Percentiles rank a stretch among this genome's conserved stretches.
Evolutionary conservation across 2,329 filamentous ascomycete genomes (phyloP).

Genomic region (Eutypella sp.): DNA sequence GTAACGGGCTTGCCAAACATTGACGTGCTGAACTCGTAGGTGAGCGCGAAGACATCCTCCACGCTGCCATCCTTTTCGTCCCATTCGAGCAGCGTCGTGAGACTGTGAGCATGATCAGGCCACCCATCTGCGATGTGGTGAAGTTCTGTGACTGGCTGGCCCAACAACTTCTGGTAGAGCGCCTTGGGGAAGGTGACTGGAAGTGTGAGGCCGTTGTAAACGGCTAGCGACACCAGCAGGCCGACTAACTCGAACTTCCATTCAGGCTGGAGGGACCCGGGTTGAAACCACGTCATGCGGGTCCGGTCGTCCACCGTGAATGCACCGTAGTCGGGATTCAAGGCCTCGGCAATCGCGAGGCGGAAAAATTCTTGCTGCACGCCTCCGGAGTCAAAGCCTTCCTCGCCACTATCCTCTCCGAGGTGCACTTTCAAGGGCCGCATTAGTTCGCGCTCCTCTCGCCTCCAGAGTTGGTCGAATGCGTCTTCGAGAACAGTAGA

Average conservation of each 20-base stretch:
- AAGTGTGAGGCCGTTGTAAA: conserved; percentile 90
- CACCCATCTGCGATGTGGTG: conserved; percentile 82
- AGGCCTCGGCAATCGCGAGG: conserved; percentile 71
- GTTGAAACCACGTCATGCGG: conserved; percentile 82
- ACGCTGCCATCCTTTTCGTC: conserved; percentile 68
- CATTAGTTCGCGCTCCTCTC: conserved; percentile 75
- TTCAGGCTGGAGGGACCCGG: conserved; percentile 72
- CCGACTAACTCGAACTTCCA: conserved; percentile 92
- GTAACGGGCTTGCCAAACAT: conserved; percentile 54
- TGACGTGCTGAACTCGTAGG: conserved; percentile 76
- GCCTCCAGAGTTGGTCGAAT: conserved; percentile 84
- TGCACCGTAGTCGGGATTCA: conserved; percentile 72
- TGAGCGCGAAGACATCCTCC: conserved; percentile 75
- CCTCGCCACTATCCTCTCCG: conserved; percentile 75
- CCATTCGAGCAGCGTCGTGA: conserved; percentile 72
- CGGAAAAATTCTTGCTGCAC: conserved; percentile 97
- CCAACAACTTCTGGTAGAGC: conserved; percentile 76
- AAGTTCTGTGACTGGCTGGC: conserved; percentile 61
- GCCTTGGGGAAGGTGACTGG: conserved; percentile 84
- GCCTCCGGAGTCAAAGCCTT: conserved; percentile 88
- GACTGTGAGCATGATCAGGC: conserved; percentile 72
- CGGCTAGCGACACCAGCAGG: conserved; percentile 77
- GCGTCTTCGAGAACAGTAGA: conserved; percentile 65
- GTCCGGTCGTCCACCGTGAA: conserved; percentile 76
- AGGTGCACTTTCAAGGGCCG: conserved; percentile 85